Evolutionary conservation across 805 yeast species (phyloP).

Genomic region (Zygoascus biomembranicola): DNA sequence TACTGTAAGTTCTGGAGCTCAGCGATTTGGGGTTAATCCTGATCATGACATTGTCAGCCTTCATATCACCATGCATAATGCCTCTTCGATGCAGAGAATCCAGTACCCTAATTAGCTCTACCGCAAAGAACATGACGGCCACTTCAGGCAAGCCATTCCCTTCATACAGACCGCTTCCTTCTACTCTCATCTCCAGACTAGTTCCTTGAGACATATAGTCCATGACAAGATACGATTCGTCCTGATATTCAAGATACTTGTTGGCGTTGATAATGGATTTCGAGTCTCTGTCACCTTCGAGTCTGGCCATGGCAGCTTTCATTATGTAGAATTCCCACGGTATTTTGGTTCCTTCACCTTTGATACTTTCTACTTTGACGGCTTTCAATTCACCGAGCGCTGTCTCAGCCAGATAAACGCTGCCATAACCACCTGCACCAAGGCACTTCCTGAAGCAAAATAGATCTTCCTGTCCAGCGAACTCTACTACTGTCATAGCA

Average conservation of each 20-base stretch:
- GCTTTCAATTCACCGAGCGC: slow-evolving; percentile 50
- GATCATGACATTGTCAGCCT: slow-evolving; percentile 81
- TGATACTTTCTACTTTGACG: slow-evolving; percentile 48
- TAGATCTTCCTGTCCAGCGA: slow-evolving; percentile 24
- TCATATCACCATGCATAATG: slow-evolving; percentile 77
- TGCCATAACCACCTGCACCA: slow-evolving; percentile 78
- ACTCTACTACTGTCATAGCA: not conserved
- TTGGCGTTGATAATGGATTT: slow-evolving; percentile 43
- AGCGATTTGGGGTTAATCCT: slow-evolving; percentile 33
- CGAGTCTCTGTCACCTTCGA: slow-evolving; percentile 16
- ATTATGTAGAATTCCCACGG: slow-evolving; percentile 79
- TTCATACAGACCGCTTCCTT: slow-evolving; percentile 47
- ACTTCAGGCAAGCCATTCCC: slow-evolving; percentile 44
- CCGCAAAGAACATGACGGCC: slow-evolving; percentile 52
- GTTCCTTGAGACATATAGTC: slow-evolving; percentile 68
- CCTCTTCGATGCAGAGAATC: slow-evolving; percentile 55
- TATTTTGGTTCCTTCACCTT: slow-evolving; percentile 32
- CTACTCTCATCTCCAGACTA: slow-evolving; percentile 34
- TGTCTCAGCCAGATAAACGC: slow-evolving; percentile 63
- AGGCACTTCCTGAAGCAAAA: slow-evolving; percentile 46
- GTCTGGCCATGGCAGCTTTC: slow-evolving; percentile 42
- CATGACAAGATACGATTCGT: slow-evolving; percentile 61
- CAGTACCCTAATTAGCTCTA: slow-evolving; percentile 53
- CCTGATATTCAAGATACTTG: slow-evolving; percentile 46
- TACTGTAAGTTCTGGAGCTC: slow-evolving; percentile 22